Percentiles rank a stretch among this genome's conserved stretches.
phyloP scores from a whole-genome alignment of 2,329 filamentous ascomycete genomes.

The Cryphonectria nitschkei region DNA sequence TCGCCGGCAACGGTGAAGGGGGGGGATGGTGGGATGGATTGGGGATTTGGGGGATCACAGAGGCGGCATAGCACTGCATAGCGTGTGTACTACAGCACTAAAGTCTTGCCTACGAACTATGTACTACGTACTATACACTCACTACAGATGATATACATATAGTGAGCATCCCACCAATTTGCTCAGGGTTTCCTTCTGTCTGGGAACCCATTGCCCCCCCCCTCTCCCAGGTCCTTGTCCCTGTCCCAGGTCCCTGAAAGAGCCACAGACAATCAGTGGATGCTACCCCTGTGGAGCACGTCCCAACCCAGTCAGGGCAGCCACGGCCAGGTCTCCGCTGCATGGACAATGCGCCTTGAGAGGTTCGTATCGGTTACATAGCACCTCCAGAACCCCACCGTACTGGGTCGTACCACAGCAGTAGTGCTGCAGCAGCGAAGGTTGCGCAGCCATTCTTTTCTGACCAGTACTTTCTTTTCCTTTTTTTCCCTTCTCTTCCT shows the following conservation, averaged over 20 bases:
- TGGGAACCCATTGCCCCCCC: background rate
- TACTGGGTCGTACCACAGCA: background rate
- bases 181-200: constrained; percentile 6
- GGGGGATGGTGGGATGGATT: background rate
- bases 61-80: background rate
- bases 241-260: constrained; percentile 7
- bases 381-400: background rate
- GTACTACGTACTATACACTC: background rate
- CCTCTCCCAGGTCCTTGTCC: background rate
- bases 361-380: constrained; percentile 9
- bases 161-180: background rate
- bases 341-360: background rate
- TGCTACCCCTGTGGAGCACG: constrained; percentile 5
- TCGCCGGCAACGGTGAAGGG: constrained; percentile 18
- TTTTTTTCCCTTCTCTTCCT: background rate
- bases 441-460: background rate
- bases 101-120: background rate
- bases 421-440: background rate
- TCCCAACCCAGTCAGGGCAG: background rate
- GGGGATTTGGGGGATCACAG: background rate
- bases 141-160: background rate
- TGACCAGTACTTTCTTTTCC: background rate
- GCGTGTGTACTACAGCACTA: background rate
- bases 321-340: constrained; percentile 1
- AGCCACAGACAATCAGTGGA: constrained; percentile 15